Percentiles rank a stretch among this genome's conserved stretches.
These are phyloP conservation scores for Wickerhamiella kazuoi DNA, from an alignment of 805 yeast species.

Conservation along the genomic window DNA sequence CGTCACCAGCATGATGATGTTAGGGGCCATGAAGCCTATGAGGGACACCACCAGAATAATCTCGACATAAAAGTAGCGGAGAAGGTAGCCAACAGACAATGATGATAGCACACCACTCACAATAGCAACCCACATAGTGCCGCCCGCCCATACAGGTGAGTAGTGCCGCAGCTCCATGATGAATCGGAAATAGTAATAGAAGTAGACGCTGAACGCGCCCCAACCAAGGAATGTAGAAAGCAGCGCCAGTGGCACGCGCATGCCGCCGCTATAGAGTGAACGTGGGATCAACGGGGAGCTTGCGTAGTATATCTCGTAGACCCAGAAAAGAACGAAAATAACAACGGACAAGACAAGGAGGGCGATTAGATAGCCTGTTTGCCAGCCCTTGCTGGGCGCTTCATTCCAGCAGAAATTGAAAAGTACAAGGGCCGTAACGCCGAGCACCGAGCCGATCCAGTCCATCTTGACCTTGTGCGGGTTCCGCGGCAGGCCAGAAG, in stretches of 20 bases:
- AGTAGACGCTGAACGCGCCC: constrained; percentile 64
- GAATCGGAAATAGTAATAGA: constrained; percentile 43
- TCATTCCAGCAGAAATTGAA: constrained; percentile 60
- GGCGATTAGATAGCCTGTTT: constrained; percentile 35
- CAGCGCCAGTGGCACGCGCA: constrained; percentile 21
- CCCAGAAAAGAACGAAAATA: constrained; percentile 29
- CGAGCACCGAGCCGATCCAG: constrained; percentile 36
- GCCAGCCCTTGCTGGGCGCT: constrained; percentile 60
- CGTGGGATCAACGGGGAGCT: constrained; percentile 38
- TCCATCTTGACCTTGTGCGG: constrained; percentile 22
- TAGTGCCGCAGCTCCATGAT: constrained; percentile 33
- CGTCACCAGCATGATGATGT: constrained; percentile 16
- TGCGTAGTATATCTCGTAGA: constrained; percentile 30
- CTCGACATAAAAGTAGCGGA: constrained; percentile 32
- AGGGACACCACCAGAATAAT: constrained; percentile 34
- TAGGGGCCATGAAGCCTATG: constrained; percentile 37
- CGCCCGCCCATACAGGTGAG: constrained; percentile 30
- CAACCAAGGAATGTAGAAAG: constrained; percentile 43
- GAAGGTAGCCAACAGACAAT: constrained; percentile 30
- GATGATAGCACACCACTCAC: constrained; percentile 43
- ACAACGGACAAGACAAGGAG: constrained; percentile 35
- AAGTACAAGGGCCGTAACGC: constrained; percentile 41
- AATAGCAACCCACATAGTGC: constrained; percentile 29
- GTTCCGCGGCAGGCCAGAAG: constrained; percentile 4
- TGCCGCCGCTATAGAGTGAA: constrained; percentile 25